phyloP scores from a whole-genome alignment of 768 basidiomycete genomes.

The Grammothele lineata region DNA sequence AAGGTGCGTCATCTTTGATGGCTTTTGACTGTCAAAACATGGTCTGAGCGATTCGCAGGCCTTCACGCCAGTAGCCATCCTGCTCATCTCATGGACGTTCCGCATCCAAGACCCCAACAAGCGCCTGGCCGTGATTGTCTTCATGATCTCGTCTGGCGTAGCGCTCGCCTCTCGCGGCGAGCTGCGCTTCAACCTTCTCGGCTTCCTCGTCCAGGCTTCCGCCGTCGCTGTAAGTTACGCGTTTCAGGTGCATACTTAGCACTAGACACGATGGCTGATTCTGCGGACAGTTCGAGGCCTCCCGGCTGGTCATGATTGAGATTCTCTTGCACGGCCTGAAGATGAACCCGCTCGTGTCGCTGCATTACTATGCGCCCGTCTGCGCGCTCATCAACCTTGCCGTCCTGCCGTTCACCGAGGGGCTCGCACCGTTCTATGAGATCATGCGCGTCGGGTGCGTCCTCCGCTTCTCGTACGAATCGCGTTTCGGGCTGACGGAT shows the following conservation, averaged over 20 bases:
- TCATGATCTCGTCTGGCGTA: conserved; percentile 89
- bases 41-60: conserved; percentile 53
- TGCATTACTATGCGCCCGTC: conserved; percentile 96
- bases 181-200: conserved; percentile 75
- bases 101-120: conserved; percentile 85
- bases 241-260: neutral
- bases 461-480: neutral
- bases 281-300: conserved; percentile 76
- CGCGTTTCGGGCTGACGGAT: neutral
- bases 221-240: conserved; percentile 69
- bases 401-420: conserved; percentile 90
- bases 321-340: conserved; percentile 91
- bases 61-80: conserved; percentile 84
- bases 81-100: conserved; percentile 90
- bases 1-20: conserved; percentile 46
- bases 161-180: conserved; percentile 90
- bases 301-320: conserved; percentile 94
- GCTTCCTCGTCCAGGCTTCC: conserved; percentile 83
- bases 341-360: conserved; percentile 94
- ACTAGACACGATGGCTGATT: neutral
- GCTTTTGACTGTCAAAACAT: no score
- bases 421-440: conserved; percentile 79
- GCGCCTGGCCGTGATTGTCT: conserved; percentile 76
- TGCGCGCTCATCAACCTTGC: conserved; percentile 87
- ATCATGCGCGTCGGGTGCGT: conserved; percentile 39